These are phyloP conservation scores for Backusella morwellensis DNA, from an alignment of 192 early-diverging fungal species.

Conservation along the genomic window DNA sequence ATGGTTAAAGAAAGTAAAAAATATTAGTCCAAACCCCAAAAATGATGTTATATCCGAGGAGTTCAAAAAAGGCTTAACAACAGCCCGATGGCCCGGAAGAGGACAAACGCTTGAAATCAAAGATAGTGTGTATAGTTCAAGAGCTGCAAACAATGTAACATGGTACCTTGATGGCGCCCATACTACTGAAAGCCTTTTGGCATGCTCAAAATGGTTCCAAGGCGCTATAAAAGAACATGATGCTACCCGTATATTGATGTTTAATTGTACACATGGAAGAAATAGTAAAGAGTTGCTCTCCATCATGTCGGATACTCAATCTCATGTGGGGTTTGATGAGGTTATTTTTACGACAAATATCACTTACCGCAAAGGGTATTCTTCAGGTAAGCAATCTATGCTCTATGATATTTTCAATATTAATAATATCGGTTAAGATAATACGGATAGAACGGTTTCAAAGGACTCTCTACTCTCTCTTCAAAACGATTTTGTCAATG, in stretches of 20 bases:
- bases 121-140: slow-evolving; percentile 27
- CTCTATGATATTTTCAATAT: not conserved
- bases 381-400: slow-evolving; percentile 33
- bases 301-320: slow-evolving; percentile 49
- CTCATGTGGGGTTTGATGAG: slow-evolving; percentile 48
- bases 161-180: slow-evolving; percentile 97
- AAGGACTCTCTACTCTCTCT: slow-evolving; percentile 56
- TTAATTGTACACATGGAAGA: slow-evolving; percentile 85
- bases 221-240: slow-evolving; percentile 18
- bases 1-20: slow-evolving; percentile 56
- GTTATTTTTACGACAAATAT: slow-evolving; percentile 86
- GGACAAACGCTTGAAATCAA: slow-evolving; percentile 59
- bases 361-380: slow-evolving; percentile 37
- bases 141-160: slow-evolving; percentile 29
- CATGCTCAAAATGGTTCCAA: slow-evolving; percentile 55
- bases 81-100: slow-evolving; percentile 86
- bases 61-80: slow-evolving; percentile 64
- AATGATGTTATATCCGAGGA: slow-evolving; percentile 38
- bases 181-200: slow-evolving; percentile 81
- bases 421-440: slow-evolving; percentile 40
- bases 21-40: slow-evolving; percentile 21
- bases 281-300: slow-evolving; percentile 59
- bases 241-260: slow-evolving; percentile 65
- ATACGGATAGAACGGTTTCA: slow-evolving; percentile 65
- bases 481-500: slow-evolving; percentile 59